These are phyloP conservation scores for Lentinula lateritia DNA, from an alignment of 768 basidiomycete species.

Conservation along the genomic window DNA sequence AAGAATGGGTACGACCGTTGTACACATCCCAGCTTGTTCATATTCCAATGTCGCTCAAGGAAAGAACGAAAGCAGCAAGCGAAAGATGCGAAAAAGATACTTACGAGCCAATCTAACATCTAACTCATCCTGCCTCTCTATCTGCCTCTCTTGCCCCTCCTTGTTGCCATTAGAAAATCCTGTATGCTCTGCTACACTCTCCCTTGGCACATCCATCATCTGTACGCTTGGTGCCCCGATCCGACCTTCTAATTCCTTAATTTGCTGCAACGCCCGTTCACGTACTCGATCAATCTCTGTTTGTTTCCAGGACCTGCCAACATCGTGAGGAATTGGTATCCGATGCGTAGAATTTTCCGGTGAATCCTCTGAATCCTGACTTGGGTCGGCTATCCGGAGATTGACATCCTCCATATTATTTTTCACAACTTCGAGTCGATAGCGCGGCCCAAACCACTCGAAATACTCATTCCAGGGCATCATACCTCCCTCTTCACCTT, in stretches of 20 bases:
- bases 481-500: constrained; percentile 21
- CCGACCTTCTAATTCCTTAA: constrained; percentile 42
- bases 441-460: constrained; percentile 97
- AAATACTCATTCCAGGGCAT: constrained; percentile 87
- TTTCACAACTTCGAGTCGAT: constrained; percentile 82
- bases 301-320: neutral
- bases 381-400: constrained; percentile 6
- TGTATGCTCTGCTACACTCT: constrained; percentile 60
- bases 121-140: constrained; percentile 45
- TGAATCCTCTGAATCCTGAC: neutral
- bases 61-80: no score
- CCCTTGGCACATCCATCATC: constrained; percentile 77
- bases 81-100: constrained; percentile 18
- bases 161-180: constrained; percentile 46
- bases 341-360: neutral
- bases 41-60: no score
- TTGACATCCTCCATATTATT: constrained; percentile 98
- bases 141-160: constrained; percentile 37
- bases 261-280: constrained; percentile 38
- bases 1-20: no score
- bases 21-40: no score
- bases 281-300: constrained; percentile 1
- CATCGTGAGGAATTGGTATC: neutral
- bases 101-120: constrained; percentile 70
- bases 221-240: constrained; percentile 76